Conservation (phyloP, 495 filamentous ascomycete species). For the Rhypophila decipiens region DNA sequence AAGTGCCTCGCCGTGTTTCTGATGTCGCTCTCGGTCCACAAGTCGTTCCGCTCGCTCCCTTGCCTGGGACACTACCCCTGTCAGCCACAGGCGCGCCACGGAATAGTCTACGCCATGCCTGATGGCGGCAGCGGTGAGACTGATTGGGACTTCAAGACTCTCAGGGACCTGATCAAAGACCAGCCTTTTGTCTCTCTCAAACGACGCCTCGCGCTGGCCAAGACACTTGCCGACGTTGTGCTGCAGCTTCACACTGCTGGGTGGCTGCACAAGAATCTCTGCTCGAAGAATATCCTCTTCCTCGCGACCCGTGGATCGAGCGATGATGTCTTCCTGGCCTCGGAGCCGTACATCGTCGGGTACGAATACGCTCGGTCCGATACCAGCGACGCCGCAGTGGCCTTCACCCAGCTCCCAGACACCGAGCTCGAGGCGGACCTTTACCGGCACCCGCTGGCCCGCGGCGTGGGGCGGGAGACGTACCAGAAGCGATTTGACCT, state of each 20-base stretch:
- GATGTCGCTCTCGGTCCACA: constrained; percentile 8
- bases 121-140: background rate
- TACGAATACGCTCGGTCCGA: constrained; percentile 26
- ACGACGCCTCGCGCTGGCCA: constrained; percentile 13
- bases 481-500: too few relatives aligned
- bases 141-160: constrained; percentile 10
- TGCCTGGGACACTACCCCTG: constrained; percentile 12
- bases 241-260: constrained; percentile 32
- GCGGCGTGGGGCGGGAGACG: constrained; percentile 9
- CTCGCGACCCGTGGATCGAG: constrained; percentile 6
- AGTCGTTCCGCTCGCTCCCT: constrained; percentile 12
- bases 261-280: constrained; percentile 35
- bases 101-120: constrained; percentile 6
- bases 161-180: constrained; percentile 3
- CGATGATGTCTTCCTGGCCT: constrained; percentile 6
- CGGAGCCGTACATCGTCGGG: constrained; percentile 25
- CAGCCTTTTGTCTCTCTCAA: background rate
- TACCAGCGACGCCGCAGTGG: constrained; percentile 12
- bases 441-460: constrained; percentile 29
- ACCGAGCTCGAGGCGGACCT: constrained; percentile 18
- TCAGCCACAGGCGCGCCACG: constrained; percentile 5
- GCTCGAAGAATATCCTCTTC: constrained; percentile 32
- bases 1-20: constrained; percentile 15
- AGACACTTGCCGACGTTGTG: constrained; percentile 24
- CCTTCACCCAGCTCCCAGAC: constrained; percentile 18